Conservation (phyloP, 148 eudicot species). For the Talinum fruticosum region DNA sequence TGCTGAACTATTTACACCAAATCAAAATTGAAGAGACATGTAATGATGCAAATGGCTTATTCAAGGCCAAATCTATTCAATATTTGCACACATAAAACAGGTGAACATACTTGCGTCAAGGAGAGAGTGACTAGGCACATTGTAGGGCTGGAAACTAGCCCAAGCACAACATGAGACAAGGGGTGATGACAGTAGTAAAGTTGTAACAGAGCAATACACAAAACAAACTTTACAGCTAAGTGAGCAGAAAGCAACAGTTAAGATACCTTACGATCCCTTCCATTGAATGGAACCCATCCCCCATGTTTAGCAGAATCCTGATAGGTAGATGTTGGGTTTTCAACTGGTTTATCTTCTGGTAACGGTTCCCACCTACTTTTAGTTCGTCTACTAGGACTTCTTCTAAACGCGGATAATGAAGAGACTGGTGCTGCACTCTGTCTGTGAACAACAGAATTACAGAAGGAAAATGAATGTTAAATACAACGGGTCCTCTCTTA, state of each 20-base stretch:
- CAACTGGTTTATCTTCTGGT: conserved; percentile 57
- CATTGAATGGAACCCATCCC: conserved; percentile 51
- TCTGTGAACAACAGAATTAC: conserved; percentile 42
- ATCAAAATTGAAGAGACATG: neutral
- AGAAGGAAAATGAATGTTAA: conserved; percentile 20
- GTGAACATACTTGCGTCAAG: neutral
- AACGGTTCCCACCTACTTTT: conserved; percentile 99
- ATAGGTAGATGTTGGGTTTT: conserved; percentile 42
- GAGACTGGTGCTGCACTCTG: conserved; percentile 42
- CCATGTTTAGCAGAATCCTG: conserved; percentile 51
- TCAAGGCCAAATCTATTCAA: conserved; percentile 5
- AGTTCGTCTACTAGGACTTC: conserved; percentile 82
- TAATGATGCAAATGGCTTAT: neutral
- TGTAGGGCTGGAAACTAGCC: neutral
- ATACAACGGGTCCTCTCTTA: neutral
- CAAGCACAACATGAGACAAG: neutral
- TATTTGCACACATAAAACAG: neutral
- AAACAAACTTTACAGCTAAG: neutral
- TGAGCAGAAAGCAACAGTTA: conserved; percentile 1
- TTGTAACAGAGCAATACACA: neutral
- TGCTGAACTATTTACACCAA: conserved; percentile 14
- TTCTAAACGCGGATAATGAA: conserved; percentile 45
- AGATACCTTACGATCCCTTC: conserved; percentile 63
- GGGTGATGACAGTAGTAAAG: neutral
- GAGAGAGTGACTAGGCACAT: neutral